Evolutionary conservation across 116 monocot species (phyloP).

Genomic region (Iris pallida): DNA sequence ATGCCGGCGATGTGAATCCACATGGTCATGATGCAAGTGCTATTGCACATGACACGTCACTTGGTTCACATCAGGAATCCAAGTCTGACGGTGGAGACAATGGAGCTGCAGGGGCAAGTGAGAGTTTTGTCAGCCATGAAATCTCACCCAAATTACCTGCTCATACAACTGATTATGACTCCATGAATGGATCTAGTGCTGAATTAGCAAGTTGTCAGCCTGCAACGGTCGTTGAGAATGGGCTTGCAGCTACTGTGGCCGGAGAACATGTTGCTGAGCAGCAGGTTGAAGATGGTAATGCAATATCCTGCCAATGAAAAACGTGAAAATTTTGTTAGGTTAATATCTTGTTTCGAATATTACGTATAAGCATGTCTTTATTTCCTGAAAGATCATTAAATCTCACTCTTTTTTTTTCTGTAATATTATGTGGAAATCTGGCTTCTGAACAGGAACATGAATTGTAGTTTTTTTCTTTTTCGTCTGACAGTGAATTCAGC

Average conservation of each 20-base stretch:
- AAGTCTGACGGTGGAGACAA: constrained; percentile 3
- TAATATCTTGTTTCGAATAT: no score
- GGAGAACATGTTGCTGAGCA: constrained; percentile 14
- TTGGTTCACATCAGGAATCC: background rate
- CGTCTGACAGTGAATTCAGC: constrained; percentile 22
- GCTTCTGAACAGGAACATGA: no score
- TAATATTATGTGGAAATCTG: no score
- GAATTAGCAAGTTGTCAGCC: constrained; percentile 23
- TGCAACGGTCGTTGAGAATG: constrained; percentile 17
- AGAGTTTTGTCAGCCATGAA: no score
- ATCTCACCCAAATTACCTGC: background rate
- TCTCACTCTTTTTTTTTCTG: no score
- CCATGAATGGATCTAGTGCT: constrained; percentile 22
- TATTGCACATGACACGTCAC: background rate
- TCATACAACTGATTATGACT: constrained; percentile 2
- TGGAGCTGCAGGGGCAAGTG: background rate
- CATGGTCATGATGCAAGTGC: background rate
- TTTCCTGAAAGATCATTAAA: no score
- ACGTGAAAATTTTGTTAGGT: no score
- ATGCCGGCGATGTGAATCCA: constrained; percentile 5
- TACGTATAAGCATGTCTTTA: no score
- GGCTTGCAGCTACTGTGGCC: constrained; percentile 9
- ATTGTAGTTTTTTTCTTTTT: background rate
- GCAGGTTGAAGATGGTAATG: constrained; percentile 24
- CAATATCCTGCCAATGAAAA: no score